Base-by-base conservation (phyloP, 2,329 filamentous ascomycete species). In the Simplicillium sp. region DNA sequence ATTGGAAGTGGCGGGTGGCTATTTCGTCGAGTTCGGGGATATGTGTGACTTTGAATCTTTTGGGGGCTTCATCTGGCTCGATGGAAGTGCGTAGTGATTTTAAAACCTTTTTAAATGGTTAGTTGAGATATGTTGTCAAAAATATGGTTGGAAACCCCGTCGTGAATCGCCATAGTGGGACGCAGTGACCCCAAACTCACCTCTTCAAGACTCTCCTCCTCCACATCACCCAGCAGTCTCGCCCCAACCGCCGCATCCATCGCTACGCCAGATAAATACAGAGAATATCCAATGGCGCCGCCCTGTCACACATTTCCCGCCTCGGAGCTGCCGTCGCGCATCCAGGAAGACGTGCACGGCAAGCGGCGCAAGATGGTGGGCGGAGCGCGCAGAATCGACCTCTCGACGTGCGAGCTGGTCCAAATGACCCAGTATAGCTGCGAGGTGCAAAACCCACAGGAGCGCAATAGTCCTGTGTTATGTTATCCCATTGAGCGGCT, bases 361-460 rank as follows among this genome's bases (percentile, higher is more conserved):
- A 70, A 68, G 39, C 70, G 70, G 41, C 72, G 74, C 46, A 80
- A 80, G 56, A 60, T 65, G 29, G 60, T 57, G 28, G 53, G 44
- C 45, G 56, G 58, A 15, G 46, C 49, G 25, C 48, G 50, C 49
- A 46, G 64, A 37, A 61, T 80, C 46, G 67, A 80, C 41, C 61
- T 82, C 36, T 60, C 63, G 14, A 62, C 63, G 34, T 82, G 78
- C 57, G 67, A 75, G 53, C 63, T 81, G 43, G 55, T 77, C 42
- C 64, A 68, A 51, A 68, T 82, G 65, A 51, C 76, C 55, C 77
- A 82, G 61, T 81, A 78, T 57, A 66, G 72, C 34, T 82, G 78
- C 55, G 58, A 67, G 46, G 69, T 81, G 34, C 62, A 71, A 48
- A 54, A 66, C 31, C 71, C 74, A 12, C 58, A 65, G 36, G 53